A percentile compares a stretch with the other conserved stretches of the same genome.
Conservation (phyloP, 495 filamentous ascomycete genomes). For the Podospora tetraspora region DNA sequence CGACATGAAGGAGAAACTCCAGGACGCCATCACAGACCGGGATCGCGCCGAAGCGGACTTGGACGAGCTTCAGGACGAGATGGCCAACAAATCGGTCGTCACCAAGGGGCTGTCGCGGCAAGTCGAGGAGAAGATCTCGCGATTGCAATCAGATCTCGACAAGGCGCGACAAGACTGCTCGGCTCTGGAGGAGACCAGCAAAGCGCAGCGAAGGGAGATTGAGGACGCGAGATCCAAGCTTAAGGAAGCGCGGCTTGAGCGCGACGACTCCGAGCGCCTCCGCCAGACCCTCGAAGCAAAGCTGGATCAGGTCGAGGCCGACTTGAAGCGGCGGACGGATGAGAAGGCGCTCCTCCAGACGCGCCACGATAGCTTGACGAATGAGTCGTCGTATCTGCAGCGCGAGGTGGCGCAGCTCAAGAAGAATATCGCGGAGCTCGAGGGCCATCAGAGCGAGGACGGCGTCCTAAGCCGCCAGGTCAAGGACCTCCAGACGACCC, state of each 20-base stretch:
- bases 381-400: conserved; percentile 63
- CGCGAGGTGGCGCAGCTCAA: conserved; percentile 55
- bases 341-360: conserved; percentile 67
- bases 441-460: conserved; percentile 44
- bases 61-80: conserved; percentile 67
- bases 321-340: conserved; percentile 50
- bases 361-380: conserved; percentile 62
- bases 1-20: conserved; percentile 48
- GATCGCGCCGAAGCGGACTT: conserved; percentile 52
- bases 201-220: conserved; percentile 42
- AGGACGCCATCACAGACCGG: conserved; percentile 60
- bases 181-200: conserved; percentile 40
- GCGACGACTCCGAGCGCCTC: conserved; percentile 35
- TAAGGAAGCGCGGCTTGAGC: conserved; percentile 39
- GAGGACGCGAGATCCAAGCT: conserved; percentile 36
- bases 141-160: conserved; percentile 59
- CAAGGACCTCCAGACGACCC: conserved; percentile 40
- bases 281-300: conserved; percentile 39
- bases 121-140: conserved; percentile 63
- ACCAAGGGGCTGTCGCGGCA: conserved; percentile 72
- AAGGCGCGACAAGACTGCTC: conserved; percentile 55
- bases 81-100: conserved; percentile 71
- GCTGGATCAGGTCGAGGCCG: conserved; percentile 53
- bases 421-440: conserved; percentile 52
- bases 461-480: conserved; percentile 38